Percentiles rank a stretch among this genome's conserved stretches.
phyloP scores from a whole-genome alignment of 306 rosid genomes.

The Glycine soja region DNA sequence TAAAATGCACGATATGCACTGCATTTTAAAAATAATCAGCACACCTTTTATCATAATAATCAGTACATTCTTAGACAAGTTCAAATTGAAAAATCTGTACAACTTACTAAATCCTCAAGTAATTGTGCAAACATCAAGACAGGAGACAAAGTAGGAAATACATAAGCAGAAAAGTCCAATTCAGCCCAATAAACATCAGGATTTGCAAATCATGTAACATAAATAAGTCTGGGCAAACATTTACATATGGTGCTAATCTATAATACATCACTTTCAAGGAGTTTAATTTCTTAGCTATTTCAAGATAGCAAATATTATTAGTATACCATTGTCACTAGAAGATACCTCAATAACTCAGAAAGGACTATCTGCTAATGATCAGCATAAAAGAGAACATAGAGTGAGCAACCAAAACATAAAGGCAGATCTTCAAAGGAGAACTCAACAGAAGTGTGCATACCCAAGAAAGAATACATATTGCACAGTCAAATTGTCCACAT shows the following conservation, averaged over 20 bases:
- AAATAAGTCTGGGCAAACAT: background rate
- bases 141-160: constrained; percentile 9
- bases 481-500: constrained; percentile 92
- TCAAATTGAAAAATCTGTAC: constrained; percentile 9
- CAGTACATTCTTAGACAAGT: background rate
- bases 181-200: constrained; percentile 9
- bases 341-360: background rate
- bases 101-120: background rate
- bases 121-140: constrained; percentile 30
- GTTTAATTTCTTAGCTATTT: constrained; percentile 3
- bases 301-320: constrained; percentile 3
- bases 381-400: background rate
- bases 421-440: constrained; percentile 25
- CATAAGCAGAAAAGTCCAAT: constrained; percentile 14
- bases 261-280: constrained; percentile 17
- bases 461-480: constrained; percentile 94
- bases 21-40: constrained; percentile 50
- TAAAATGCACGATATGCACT: constrained; percentile 95
- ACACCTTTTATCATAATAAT: too few relatives aligned
- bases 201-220: constrained; percentile 21
- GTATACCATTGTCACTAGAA: background rate
- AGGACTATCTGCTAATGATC: background rate
- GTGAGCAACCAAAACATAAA: constrained; percentile 16
- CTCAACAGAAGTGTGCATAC: constrained; percentile 53
- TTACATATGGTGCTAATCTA: constrained; percentile 2